Conservation (phyloP, 148 eudicot genomes). For the Oxyria digyna region DNA sequence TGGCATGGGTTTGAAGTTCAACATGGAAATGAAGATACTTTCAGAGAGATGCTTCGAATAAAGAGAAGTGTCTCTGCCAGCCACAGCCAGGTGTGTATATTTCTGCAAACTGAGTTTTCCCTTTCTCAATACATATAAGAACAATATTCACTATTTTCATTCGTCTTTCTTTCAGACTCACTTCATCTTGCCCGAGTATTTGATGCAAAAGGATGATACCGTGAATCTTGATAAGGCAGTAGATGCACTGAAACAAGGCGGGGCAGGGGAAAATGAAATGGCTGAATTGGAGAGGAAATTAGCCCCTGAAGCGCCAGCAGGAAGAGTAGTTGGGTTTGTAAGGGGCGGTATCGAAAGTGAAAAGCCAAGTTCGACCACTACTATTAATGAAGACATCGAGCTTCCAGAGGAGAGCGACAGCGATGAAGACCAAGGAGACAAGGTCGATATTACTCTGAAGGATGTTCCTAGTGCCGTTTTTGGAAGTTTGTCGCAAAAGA, state of each 20-base stretch:
- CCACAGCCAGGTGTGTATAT: constrained; percentile 73
- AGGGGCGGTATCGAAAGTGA: constrained; percentile 68
- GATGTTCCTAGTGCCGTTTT: constrained; percentile 77
- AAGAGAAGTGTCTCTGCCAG: constrained; percentile 80
- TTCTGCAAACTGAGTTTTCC: not conserved
- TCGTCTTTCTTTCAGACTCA: constrained; percentile 56
- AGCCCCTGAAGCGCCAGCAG: constrained; percentile 30
- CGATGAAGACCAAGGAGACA: constrained; percentile 30
- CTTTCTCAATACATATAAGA: no score
- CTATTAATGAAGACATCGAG: constrained; percentile 71
- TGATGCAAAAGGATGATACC: constrained; percentile 67
- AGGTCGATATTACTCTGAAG: constrained; percentile 62
- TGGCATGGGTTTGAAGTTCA: constrained; percentile 95
- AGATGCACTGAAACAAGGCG: constrained; percentile 51
- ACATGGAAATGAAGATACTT: constrained; percentile 92
- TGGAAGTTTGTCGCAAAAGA: constrained; percentile 69
- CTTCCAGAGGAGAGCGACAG: constrained; percentile 71
- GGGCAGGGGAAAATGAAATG: constrained; percentile 67
- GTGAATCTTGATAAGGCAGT: constrained; percentile 42
- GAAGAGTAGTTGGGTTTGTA: constrained; percentile 55
- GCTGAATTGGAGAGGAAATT: constrained; percentile 74
- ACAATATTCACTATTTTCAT: no score
- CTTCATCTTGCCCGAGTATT: constrained; percentile 70
- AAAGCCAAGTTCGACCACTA: constrained; percentile 16
- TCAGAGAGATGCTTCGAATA: constrained; percentile 80